These are phyloP conservation scores for Claviceps sp. DNA, from an alignment of 2,329 filamentous ascomycete genomes.

Conservation along the genomic window DNA sequence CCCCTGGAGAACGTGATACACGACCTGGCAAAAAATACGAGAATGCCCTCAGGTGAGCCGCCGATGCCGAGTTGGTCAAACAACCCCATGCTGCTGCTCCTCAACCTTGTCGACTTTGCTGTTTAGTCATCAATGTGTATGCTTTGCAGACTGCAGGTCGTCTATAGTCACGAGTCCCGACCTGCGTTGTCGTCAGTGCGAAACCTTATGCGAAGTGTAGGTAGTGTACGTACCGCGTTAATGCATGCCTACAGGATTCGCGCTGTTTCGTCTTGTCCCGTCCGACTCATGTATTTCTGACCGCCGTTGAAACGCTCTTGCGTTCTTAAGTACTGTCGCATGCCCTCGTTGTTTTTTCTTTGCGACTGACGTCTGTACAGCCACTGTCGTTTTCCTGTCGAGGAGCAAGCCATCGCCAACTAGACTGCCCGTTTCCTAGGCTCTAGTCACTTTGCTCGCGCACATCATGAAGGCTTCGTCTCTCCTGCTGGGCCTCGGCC, in stretches of 20 bases:
- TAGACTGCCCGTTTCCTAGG: neutral
- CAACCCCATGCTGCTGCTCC: neutral
- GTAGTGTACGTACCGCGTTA: neutral
- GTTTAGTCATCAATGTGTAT: too few species aligned
- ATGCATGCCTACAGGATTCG: neutral
- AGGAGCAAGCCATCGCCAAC: neutral
- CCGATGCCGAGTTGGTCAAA: neutral
- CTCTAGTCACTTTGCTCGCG: neutral
- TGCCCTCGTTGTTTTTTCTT: neutral
- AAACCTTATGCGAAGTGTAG: neutral
- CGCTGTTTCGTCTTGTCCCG: too few species aligned
- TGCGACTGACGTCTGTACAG: neutral
- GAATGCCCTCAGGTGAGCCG: neutral
- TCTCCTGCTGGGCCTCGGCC: slow-evolving; percentile 21
- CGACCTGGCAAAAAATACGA: slow-evolving; percentile 9
- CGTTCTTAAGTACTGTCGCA: neutral
- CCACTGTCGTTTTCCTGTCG: neutral
- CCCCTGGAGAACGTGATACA: slow-evolving; percentile 3
- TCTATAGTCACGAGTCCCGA: neutral
- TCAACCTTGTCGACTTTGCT: neutral
- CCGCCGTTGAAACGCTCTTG: neutral
- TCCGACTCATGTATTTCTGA: neutral
- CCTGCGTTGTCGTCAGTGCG: neutral
- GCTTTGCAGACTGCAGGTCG: neutral
- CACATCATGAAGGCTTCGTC: slow-evolving; percentile 11